Base-by-base conservation (phyloP, 805 yeast genomes). In the Suhomyces xylopsoci region DNA sequence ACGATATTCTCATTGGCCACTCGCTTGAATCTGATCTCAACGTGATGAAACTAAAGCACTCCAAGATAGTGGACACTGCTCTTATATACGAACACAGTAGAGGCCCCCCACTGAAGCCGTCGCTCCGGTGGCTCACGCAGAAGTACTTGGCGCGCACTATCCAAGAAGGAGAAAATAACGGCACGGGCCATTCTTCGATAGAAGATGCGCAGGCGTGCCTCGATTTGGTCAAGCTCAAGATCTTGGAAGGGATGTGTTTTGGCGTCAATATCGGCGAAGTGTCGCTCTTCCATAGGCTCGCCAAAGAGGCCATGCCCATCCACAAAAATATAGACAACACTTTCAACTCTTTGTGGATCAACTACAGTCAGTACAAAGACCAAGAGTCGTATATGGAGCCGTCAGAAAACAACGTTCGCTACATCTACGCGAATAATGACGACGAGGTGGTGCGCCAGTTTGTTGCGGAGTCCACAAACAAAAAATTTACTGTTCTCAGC, bases 181-280 rank as follows among this genome's bases (percentile, higher is more conserved):
- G 96, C 1, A 58, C 58, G 1, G 80, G 80, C 15, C 98, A 93
- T 68, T 88, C 92, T 50, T 87, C 98, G 0, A 78, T 87, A 4
- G 97, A 90, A 64, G 99, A 93, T 64, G 87, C 96, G 10, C 66
- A 66, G 26, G 84, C 96, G 0, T 89, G 97, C 64, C 73, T 92
- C 62, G 90, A 89, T 49, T 77, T 93, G 48, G 81, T 88, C 1
- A 84, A 88, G 59, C 59, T 83, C 58, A 91, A 92, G 63, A 67
- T 91, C 12, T 67, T 74, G 4, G 83, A 85, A 51, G 97, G 97
- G 1, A 64, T 69, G 5, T 69, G 76, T 2, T 87, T 80, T 67
- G 98, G 98, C 0, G 49, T 51, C 6, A 65, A 65, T 48, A 51
- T 64, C 28, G 61, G 62, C 30, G 69, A 67, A 38, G 55, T 63